Evolutionary conservation across 2,329 filamentous ascomycete genomes (phyloP).

Genomic region (Chaetomium strumarium): DNA sequence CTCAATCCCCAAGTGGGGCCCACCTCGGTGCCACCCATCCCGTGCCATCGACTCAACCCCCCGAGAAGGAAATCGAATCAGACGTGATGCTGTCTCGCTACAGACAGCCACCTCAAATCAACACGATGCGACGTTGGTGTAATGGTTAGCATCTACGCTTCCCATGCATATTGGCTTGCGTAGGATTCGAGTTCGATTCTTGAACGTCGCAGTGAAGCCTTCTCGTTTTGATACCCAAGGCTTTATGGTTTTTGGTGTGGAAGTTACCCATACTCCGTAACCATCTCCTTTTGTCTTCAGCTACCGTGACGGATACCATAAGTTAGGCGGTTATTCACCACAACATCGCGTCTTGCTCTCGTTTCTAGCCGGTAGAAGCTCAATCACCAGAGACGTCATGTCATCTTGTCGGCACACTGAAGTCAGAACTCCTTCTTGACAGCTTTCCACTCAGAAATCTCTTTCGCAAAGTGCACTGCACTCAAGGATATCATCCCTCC

Average conservation of each 20-base stretch:
- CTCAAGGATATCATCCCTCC: slow-evolving; percentile 10
- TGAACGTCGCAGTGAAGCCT: slow-evolving; percentile 15
- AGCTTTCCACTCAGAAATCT: too few species aligned
- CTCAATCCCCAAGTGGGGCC: background rate
- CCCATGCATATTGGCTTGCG: slow-evolving; percentile 16
- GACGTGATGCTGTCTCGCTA: background rate
- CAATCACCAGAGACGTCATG: too few species aligned
- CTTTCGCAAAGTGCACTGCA: background rate
- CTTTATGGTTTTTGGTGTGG: too few species aligned
- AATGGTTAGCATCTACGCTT: slow-evolving; percentile 24
- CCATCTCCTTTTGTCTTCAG: too few species aligned
- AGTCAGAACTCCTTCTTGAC: too few species aligned
- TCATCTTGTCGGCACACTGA: too few species aligned
- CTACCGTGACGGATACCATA: too few species aligned
- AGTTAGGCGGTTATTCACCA: too few species aligned
- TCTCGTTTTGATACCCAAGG: background rate
- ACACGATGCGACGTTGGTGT: slow-evolving; percentile 18
- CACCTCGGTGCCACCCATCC: background rate
- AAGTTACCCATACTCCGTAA: too few species aligned
- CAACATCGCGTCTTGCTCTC: too few species aligned
- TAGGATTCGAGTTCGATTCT: slow-evolving; percentile 24
- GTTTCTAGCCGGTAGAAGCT: too few species aligned
- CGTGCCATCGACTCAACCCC: background rate
- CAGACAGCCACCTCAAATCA: background rate
- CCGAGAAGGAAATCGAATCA: background rate